A percentile compares a stretch with the other conserved stretches of the same genome.
phyloP scores from a whole-genome alignment of 2,329 filamentous ascomycete genomes.

The Aspergillus unguis region DNA sequence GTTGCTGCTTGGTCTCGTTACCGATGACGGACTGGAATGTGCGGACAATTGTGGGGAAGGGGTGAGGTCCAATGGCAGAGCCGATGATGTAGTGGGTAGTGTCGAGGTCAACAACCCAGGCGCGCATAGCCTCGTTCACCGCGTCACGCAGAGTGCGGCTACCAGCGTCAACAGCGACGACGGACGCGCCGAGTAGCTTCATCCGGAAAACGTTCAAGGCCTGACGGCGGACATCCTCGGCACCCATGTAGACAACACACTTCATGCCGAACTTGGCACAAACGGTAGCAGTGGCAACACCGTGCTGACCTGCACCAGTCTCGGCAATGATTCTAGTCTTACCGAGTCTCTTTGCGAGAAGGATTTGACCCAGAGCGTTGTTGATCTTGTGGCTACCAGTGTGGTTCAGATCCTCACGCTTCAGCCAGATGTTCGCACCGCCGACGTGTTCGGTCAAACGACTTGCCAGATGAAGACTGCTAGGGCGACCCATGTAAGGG shows the following conservation, averaged over 20 bases:
- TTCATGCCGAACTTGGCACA: slow-evolving; percentile 98
- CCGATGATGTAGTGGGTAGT: slow-evolving; percentile 98
- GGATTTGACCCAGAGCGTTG: slow-evolving; percentile 90
- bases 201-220: slow-evolving; percentile 98
- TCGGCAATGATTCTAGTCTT: slow-evolving; percentile 98
- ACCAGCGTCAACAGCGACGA: slow-evolving; percentile 89
- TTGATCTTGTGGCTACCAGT: slow-evolving; percentile 99
- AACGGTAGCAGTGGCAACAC: slow-evolving; percentile 94
- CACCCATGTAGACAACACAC: slow-evolving; percentile 97
- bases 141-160: slow-evolving; percentile 78
- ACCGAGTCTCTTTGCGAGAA: slow-evolving; percentile 78
- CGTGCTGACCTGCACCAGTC: slow-evolving; percentile 95
- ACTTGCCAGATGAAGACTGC: slow-evolving; percentile 83
- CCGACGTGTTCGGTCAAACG: slow-evolving; percentile 84
- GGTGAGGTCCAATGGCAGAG: slow-evolving; percentile 94
- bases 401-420: slow-evolving; percentile 96
- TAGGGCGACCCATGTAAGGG: slow-evolving; percentile 93
- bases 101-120: slow-evolving; percentile 89
- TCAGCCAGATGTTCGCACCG: slow-evolving; percentile 95
- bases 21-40: slow-evolving; percentile 98
- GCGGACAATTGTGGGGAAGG: slow-evolving; percentile 94
- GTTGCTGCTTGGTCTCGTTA: slow-evolving; percentile 88
- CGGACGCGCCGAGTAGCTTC: slow-evolving; percentile 88
- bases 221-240: slow-evolving; percentile 93
- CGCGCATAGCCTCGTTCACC: slow-evolving; percentile 91